These are phyloP conservation scores for Paratinospora sagittata DNA, from an alignment of 164 flowering plant species.

Conservation along the genomic window DNA sequence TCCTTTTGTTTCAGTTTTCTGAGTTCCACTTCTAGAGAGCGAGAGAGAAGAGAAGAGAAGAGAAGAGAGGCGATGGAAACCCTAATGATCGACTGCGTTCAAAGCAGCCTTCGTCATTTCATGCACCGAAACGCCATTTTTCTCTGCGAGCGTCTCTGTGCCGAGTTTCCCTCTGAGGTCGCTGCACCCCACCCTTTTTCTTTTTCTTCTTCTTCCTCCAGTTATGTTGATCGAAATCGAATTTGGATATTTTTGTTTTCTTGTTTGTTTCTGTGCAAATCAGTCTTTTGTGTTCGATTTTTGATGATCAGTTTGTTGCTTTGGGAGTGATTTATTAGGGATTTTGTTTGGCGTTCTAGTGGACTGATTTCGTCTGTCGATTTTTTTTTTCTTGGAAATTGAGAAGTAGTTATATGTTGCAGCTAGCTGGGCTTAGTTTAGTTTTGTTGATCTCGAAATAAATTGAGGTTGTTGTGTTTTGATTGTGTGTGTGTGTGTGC, in stretches of 20 bases:
- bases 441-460: background rate
- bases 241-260: background rate
- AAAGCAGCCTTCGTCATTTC: slow-evolving; percentile 67
- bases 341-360: background rate
- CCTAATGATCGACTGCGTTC: slow-evolving; percentile 66
- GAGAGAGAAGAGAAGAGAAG: background rate
- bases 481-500: background rate
- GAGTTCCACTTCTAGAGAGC: background rate
- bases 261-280: background rate
- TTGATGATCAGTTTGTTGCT: background rate
- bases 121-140: slow-evolving; percentile 85
- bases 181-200: too few relatives aligned
- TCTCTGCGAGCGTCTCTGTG: slow-evolving; percentile 92
- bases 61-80: slow-evolving; percentile 59
- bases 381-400: too few relatives aligned
- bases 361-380: background rate
- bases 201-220: background rate
- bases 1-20: background rate
- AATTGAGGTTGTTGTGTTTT: background rate
- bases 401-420: too few relatives aligned
- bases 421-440: background rate
- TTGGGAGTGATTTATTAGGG: slow-evolving; percentile 1
- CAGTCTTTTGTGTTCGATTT: background rate
- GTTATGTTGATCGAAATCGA: background rate
- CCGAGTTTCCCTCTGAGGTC: slow-evolving; percentile 95